Percentiles rank a stretch among this genome's conserved stretches.
Evolutionary conservation across 2,329 filamentous ascomycete species (phyloP).

Genomic region (Fusarium metavorans): DNA sequence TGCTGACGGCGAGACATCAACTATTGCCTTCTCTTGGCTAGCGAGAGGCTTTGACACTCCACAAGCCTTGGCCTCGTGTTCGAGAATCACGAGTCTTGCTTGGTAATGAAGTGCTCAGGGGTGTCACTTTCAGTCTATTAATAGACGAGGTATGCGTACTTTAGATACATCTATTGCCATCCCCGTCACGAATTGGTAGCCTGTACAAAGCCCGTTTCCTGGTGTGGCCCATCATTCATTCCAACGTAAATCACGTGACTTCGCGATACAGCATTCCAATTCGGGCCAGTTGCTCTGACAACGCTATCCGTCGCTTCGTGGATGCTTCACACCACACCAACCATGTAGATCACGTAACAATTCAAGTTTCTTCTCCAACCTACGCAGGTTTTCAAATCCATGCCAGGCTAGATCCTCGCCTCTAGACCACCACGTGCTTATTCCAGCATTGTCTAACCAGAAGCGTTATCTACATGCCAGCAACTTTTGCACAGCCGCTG

Average conservation of each 20-base stretch:
- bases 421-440: constrained; percentile 16
- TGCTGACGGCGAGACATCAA: background rate
- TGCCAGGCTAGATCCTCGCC: background rate
- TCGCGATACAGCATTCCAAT: constrained; percentile 14
- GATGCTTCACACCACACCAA: constrained; percentile 2
- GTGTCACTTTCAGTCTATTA: background rate
- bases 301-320: background rate
- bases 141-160: background rate
- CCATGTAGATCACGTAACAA: constrained; percentile 16
- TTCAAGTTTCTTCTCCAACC: constrained; percentile 10
- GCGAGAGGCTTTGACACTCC: background rate
- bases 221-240: background rate
- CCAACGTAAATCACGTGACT: constrained; percentile 20
- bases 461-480: constrained; percentile 18
- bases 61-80: constrained; percentile 16
- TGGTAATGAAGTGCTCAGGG: background rate
- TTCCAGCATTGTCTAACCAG: constrained; percentile 12
- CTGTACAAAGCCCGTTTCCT: background rate
- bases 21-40: background rate
- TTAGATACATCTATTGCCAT: background rate
- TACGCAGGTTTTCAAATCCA: constrained; percentile 13
- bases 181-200: background rate
- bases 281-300: constrained; percentile 29
- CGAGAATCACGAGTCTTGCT: background rate
- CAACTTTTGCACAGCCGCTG: background rate